These are phyloP conservation scores for Geotrichum fermentans DNA, from an alignment of 1,139 yeast species.

Conservation along the genomic window DNA sequence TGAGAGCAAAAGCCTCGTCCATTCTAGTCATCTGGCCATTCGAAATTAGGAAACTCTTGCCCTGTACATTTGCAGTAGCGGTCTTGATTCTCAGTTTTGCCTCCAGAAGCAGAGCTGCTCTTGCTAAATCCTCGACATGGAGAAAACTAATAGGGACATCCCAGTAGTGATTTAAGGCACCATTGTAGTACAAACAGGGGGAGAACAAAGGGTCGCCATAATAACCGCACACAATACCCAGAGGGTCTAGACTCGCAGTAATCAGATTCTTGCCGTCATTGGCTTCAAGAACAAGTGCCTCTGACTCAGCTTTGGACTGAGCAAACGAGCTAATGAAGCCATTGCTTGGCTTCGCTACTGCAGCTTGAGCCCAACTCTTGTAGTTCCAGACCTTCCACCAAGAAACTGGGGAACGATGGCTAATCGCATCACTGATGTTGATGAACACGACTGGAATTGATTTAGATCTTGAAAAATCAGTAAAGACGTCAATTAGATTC, in stretches of 20 bases:
- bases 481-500: slow-evolving; percentile 17
- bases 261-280: slow-evolving; percentile 11
- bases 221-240: slow-evolving; percentile 34
- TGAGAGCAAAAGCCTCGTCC: slow-evolving; percentile 11
- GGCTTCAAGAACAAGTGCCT: slow-evolving; percentile 19
- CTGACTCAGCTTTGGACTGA: slow-evolving; percentile 25
- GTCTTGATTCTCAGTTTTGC: slow-evolving; percentile 21
- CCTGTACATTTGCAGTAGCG: slow-evolving; percentile 4
- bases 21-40: slow-evolving; percentile 18
- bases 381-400: slow-evolving; percentile 26
- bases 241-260: slow-evolving; percentile 26
- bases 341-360: not conserved
- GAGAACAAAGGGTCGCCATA: slow-evolving; percentile 30
- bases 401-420: slow-evolving; percentile 24
- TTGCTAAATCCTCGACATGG: slow-evolving; percentile 35
- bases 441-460: slow-evolving; percentile 19
- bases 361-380: slow-evolving; percentile 17
- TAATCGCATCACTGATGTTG: slow-evolving; percentile 28
- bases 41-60: slow-evolving; percentile 18
- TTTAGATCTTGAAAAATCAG: slow-evolving; percentile 1
- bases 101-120: slow-evolving; percentile 31
- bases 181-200: slow-evolving; percentile 28
- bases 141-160: slow-evolving; percentile 29
- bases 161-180: slow-evolving; percentile 29
- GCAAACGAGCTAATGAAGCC: slow-evolving; percentile 29